Evolutionary conservation across 192 early-diverging fungal species (phyloP).

Genomic region (Backusella tarrabulga): DNA sequence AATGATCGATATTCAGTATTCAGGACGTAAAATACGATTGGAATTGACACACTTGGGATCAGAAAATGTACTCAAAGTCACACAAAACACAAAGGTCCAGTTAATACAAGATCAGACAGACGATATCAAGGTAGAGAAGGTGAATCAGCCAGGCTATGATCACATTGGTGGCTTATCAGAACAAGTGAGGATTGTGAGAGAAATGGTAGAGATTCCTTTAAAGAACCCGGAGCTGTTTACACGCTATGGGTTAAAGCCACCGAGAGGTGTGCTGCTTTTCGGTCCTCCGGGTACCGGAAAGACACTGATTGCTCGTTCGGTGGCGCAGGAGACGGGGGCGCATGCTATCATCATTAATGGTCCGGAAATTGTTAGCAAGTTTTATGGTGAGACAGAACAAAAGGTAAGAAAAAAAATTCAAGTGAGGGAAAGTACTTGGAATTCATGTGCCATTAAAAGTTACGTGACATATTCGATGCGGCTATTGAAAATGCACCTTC

Average conservation of each 20-base stretch:
- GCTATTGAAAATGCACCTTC: slow-evolving; percentile 72
- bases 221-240: slow-evolving; percentile 69
- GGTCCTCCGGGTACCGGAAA: slow-evolving; percentile 97
- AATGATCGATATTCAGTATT: slow-evolving; percentile 55
- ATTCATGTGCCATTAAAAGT: slow-evolving; percentile 27
- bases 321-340: slow-evolving; percentile 73
- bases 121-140: slow-evolving; percentile 14
- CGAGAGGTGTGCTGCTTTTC: slow-evolving; percentile 85
- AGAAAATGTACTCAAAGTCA: neutral
- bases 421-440: neutral
- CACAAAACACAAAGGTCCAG: slow-evolving; percentile 15
- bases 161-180: slow-evolving; percentile 79
- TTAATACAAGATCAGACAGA: slow-evolving; percentile 21
- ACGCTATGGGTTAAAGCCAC: slow-evolving; percentile 80
- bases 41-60: slow-evolving; percentile 16
- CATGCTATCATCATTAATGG: slow-evolving; percentile 86
- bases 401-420: slow-evolving; percentile 45
- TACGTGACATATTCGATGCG: slow-evolving; percentile 75
- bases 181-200: slow-evolving; percentile 72
- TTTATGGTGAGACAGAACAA: slow-evolving; percentile 92
- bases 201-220: slow-evolving; percentile 82
- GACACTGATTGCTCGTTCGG: slow-evolving; percentile 88
- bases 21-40: slow-evolving; percentile 49
- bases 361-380: slow-evolving; percentile 86
- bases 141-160: slow-evolving; percentile 41